Evolutionary conservation across 1,139 yeast species (phyloP).

Genomic region (Yamadazyma epiphylla): DNA sequence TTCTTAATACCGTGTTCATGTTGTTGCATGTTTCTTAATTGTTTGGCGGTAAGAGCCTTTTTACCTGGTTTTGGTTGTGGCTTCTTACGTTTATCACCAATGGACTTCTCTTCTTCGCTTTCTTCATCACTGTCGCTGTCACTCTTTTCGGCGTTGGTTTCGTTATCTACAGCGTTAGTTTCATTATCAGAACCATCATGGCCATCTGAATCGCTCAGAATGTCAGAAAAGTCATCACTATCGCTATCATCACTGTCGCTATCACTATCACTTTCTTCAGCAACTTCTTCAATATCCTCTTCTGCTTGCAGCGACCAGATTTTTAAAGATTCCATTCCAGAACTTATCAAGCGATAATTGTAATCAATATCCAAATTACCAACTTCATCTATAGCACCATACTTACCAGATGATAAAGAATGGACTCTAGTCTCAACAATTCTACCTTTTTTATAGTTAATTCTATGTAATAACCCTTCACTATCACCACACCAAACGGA

Average conservation of each 20-base stretch:
- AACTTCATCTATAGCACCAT: conserved; percentile 56
- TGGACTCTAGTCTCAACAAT: conserved; percentile 68
- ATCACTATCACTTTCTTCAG: conserved; percentile 12
- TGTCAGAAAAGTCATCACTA: conserved; percentile 4
- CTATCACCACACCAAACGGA: conserved; percentile 83
- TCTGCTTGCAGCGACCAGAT: conserved; percentile 56
- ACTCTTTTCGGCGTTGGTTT: conserved; percentile 8
- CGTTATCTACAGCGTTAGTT: conserved; percentile 9
- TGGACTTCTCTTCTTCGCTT: conserved; percentile 17
- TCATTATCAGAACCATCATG: conserved; percentile 10
- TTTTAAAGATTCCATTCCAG: conserved; percentile 77
- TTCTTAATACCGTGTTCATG: conserved; percentile 65
- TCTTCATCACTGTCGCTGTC: conserved; percentile 13
- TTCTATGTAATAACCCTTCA: conserved; percentile 71
- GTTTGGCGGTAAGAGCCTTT: conserved; percentile 42
- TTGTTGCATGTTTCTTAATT: conserved; percentile 43
- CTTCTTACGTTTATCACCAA: conserved; percentile 15
- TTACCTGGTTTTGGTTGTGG: conserved; percentile 24
- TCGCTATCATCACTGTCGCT: conserved; percentile 10
- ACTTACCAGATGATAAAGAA: conserved; percentile 42
- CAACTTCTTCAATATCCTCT: conserved; percentile 14
- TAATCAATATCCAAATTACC: conserved; percentile 71
- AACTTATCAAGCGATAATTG: conserved; percentile 73
- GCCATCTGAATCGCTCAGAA: conserved; percentile 13
- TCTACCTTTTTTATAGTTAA: conserved; percentile 62